A percentile compares a stretch with the other conserved stretches of the same genome.
Evolutionary conservation across 352 stramenopile genomes (phyloP).

Genomic region (Plasmopara viticola): DNA sequence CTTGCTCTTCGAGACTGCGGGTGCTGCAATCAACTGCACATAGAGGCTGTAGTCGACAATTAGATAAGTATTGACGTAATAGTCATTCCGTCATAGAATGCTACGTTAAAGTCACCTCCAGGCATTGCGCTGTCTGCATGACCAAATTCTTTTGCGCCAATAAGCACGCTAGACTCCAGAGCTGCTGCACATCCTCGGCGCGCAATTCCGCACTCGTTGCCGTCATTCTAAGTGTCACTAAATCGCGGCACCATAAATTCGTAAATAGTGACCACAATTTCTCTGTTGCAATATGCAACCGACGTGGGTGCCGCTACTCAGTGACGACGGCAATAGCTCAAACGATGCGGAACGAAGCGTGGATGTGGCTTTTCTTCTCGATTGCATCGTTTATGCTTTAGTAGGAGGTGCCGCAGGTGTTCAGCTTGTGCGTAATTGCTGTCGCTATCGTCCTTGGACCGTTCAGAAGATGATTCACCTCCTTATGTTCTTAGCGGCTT

Average conservation of each 20-base stretch:
- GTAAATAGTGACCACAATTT: not conserved
- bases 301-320: constrained; percentile 10
- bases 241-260: not conserved
- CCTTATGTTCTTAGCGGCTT: constrained; percentile 73
- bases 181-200: constrained; percentile 32
- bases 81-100: not conserved
- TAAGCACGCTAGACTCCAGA: constrained; percentile 58
- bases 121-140: constrained; percentile 33
- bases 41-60: constrained; percentile 24
- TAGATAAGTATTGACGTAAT: not conserved
- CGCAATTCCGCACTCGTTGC: constrained; percentile 10
- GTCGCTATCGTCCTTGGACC: constrained; percentile 75
- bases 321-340: constrained; percentile 8
- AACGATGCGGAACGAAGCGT: constrained; percentile 42
- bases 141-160: constrained; percentile 35
- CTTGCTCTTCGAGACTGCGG: constrained; percentile 14
- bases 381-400: constrained; percentile 60
- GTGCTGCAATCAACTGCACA: constrained; percentile 19
- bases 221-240: constrained; percentile 18
- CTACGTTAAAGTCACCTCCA: constrained; percentile 32
- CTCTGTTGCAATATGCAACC: constrained; percentile 4
- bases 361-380: constrained; percentile 55
- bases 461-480: constrained; percentile 86
- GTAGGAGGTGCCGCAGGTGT: constrained; percentile 48
- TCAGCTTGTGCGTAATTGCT: constrained; percentile 81